Evolutionary conservation across 2,329 filamentous ascomycete genomes (phyloP).

Genomic region (Colletotrichum sp.): DNA sequence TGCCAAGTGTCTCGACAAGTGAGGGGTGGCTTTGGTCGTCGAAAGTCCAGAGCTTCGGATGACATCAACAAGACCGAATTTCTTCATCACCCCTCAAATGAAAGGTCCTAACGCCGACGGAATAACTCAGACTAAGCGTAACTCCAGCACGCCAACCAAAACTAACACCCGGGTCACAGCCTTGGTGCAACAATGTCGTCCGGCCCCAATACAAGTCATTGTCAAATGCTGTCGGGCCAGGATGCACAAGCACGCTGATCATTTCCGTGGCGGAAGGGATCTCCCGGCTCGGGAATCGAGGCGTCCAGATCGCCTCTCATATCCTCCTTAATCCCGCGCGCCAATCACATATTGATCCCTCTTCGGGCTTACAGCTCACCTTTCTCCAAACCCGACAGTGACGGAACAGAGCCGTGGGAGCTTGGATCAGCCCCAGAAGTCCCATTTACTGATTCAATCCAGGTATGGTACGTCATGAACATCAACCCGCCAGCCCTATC

Average conservation of each 20-base stretch:
- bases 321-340: neutral
- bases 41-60: neutral
- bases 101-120: neutral
- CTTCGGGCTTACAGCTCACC: neutral
- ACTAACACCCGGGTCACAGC: neutral
- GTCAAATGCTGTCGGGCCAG: neutral
- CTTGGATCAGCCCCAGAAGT: neutral
- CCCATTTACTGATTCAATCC: neutral
- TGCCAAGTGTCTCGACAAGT: neutral
- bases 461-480: neutral
- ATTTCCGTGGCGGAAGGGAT: neutral
- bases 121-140: neutral
- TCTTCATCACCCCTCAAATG: neutral
- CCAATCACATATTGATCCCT: conserved; percentile 1
- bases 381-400: neutral
- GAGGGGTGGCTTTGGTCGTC: neutral
- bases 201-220: fast-evolving
- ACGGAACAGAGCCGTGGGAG: neutral
- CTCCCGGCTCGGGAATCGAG: neutral
- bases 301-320: neutral
- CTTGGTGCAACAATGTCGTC: neutral
- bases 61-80: neutral
- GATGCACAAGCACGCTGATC: neutral
- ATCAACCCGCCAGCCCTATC: neutral
- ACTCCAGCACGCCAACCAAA: neutral